Percentiles rank a stretch among this genome's conserved stretches.
Conservation (phyloP, 1,284 basidiomycete genomes). For the Cutaneotrichosporon dermatis region DNA sequence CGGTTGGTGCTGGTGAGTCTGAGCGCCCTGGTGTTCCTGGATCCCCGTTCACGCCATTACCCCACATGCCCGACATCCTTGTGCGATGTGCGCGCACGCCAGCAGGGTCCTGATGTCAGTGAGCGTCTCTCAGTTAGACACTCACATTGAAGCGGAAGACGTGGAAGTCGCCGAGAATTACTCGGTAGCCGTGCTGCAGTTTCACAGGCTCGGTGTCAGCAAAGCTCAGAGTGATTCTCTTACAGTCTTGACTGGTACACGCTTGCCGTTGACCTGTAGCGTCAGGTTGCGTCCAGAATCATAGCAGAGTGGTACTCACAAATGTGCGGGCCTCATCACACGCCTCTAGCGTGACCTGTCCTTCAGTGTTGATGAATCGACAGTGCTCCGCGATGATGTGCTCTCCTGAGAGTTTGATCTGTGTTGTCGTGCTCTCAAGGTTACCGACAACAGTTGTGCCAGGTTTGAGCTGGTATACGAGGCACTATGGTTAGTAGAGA, state of each 20-base stretch:
- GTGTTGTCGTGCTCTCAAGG: constrained; percentile 72
- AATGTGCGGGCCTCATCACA: constrained; percentile 72
- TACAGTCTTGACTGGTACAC: constrained; percentile 68
- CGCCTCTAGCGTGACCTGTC: constrained; percentile 75
- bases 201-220: constrained; percentile 31
- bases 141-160: constrained; percentile 92
- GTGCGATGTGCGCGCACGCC: constrained; percentile 73
- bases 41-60: background rate
- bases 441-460: constrained; percentile 82
- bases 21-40: constrained; percentile 54
- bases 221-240: background rate
- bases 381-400: constrained; percentile 92
- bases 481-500: constrained; percentile 51
- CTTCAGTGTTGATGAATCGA: constrained; percentile 78
- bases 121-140: background rate
- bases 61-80: constrained; percentile 19
- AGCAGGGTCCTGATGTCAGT: constrained; percentile 57
- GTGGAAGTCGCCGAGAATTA: constrained; percentile 95
- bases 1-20: constrained; percentile 47
- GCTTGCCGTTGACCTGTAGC: constrained; percentile 80
- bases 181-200: constrained; percentile 77
- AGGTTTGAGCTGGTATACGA: constrained; percentile 90
- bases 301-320: constrained; percentile 16
- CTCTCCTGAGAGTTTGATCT: constrained; percentile 86
- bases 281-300: background rate